Evolutionary conservation across 23 red algal genomes (phyloP), one percentile per base, ranked within the genome.

Genomic region (Pyropia haitanensis): DNA sequence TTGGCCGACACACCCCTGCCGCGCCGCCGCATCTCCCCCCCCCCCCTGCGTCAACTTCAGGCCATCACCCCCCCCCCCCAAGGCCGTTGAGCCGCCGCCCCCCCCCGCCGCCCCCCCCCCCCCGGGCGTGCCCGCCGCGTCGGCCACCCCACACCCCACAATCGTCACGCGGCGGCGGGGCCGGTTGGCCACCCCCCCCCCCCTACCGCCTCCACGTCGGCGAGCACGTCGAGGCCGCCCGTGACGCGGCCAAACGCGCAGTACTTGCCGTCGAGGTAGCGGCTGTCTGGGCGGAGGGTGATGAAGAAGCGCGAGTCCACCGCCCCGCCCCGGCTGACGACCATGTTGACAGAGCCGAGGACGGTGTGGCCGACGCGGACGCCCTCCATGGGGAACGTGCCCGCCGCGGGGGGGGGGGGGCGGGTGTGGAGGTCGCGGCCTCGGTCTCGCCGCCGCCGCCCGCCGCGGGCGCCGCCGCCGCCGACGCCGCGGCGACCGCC

Each of bases 231-330:
- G 73, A 98, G 81, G 13, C 86, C 86, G 25, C 55, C 55, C 29
- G 67, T 18, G 3, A 98, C 94, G 55, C 77, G 72, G 21, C 86
- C 94, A 64, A 98, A 91, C 23, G 76, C 85, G 49, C 66, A 59
- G 63, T 88, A 91, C 67, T 64, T 58, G 28, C 94, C 85, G 58
- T 98, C 94, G 48, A 98, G 34, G 57, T 90, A 90, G 53, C 76
- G 53, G 51, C 72, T 79, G 20, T 81, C 86, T n/a, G 69, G 74
- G n/a, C 18, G 33, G 14, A 67, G 58, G 18, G 63, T 80, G 27
- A 90, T 64, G 24, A 90, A 81, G 49, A 81, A 90, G 26, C 86
- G 65, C 5, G 75, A 81, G 52, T 90, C 86, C 15, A 58, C 75
- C 18, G 14, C 10, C 3, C 86, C 86, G 61, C 57, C 70, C 16